phyloP scores from a whole-genome alignment of 2,329 filamentous ascomycete genomes.

The Calonectria ilicicola region DNA sequence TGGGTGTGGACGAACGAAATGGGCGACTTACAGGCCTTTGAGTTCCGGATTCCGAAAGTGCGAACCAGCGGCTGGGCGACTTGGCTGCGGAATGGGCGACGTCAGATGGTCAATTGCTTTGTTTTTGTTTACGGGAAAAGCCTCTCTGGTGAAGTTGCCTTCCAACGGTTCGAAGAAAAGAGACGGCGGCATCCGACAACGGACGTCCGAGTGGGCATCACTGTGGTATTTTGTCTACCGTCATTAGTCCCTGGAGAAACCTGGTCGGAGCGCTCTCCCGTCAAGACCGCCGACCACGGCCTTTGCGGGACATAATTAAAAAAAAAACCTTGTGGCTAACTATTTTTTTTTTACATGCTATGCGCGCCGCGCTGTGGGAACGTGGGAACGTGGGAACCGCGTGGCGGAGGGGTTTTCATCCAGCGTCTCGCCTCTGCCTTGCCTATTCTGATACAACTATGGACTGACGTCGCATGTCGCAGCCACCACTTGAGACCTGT shows the following conservation, averaged over 20 bases:
- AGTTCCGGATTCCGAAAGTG: slow-evolving; percentile 15
- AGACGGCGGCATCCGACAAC: slow-evolving; percentile 40
- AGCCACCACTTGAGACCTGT: slow-evolving; percentile 15
- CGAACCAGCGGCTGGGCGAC: not conserved
- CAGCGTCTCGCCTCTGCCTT: not conserved
- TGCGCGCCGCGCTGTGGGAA: slow-evolving; percentile 1
- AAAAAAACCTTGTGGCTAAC: slow-evolving; percentile 15
- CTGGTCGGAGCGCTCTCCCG: slow-evolving; percentile 14
- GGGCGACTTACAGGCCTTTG: slow-evolving; percentile 11
- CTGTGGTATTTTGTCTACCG: slow-evolving; percentile 31
- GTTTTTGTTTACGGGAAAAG: slow-evolving; percentile 2
- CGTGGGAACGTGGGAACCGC: slow-evolving; percentile 9
- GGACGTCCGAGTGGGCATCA: slow-evolving; percentile 35
- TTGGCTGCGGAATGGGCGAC: slow-evolving; percentile 9
- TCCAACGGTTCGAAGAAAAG: slow-evolving; percentile 29
- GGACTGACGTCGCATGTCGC: slow-evolving; percentile 18
- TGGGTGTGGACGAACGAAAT: not conserved
- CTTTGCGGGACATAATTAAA: slow-evolving; percentile 12
- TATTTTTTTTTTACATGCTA: slow-evolving; percentile 1
- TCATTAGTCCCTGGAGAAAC: slow-evolving; percentile 27
- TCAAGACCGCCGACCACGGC: slow-evolving; percentile 20
- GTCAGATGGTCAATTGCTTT: not conserved
- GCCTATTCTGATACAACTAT: slow-evolving; percentile 16
- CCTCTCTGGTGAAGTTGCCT: not conserved
- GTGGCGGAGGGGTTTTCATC: not conserved